phyloP scores from a whole-genome alignment of 345 rosid species.

The Diplotaxis tenuifolia region DNA sequence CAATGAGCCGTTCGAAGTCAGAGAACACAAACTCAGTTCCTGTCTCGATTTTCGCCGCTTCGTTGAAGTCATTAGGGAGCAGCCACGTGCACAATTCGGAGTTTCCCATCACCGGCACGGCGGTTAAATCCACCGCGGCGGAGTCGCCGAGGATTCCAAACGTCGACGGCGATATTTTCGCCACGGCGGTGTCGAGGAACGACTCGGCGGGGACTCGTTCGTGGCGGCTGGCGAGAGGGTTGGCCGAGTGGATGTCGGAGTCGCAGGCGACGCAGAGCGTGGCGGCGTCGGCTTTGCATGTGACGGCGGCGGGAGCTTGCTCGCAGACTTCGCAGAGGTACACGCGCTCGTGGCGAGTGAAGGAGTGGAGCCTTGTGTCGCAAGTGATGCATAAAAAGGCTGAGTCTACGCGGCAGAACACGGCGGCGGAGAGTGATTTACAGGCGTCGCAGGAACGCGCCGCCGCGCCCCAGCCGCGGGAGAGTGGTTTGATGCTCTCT shows the following conservation, averaged over 20 bases:
- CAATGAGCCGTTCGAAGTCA: conserved; percentile 59
- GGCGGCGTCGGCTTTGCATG: conserved; percentile 97
- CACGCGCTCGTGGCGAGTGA: conserved; percentile 68
- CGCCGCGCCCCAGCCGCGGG: conserved; percentile 51
- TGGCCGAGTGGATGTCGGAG: conserved; percentile 87
- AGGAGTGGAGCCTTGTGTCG: conserved; percentile 61
- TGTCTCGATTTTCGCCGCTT: conserved; percentile 37
- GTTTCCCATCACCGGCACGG: conserved; percentile 38
- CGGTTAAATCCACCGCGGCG: conserved; percentile 41
- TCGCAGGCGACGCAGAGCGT: conserved; percentile 80
- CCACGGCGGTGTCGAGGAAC: conserved; percentile 43
- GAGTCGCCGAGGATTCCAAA: conserved; percentile 43
- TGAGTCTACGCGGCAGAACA: conserved; percentile 71
- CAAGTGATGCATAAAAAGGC: conserved; percentile 61
- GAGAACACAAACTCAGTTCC: conserved; percentile 37
- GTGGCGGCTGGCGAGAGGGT: conserved; percentile 85
- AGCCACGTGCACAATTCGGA: conserved; percentile 40
- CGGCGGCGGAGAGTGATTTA: conserved; percentile 60
- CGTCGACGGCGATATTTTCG: conserved; percentile 43
- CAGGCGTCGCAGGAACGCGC: conserved; percentile 78
- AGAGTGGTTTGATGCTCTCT: conserved; percentile 35
- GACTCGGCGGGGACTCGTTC: conserved; percentile 76
- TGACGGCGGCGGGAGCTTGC: conserved; percentile 92
- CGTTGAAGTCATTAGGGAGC: conserved; percentile 34
- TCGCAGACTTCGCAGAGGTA: conserved; percentile 87